Evolutionary conservation across 768 basidiomycete genomes (phyloP), one percentile per base, ranked within the genome.

Genomic region (Kockovaella imperatae): DNA sequence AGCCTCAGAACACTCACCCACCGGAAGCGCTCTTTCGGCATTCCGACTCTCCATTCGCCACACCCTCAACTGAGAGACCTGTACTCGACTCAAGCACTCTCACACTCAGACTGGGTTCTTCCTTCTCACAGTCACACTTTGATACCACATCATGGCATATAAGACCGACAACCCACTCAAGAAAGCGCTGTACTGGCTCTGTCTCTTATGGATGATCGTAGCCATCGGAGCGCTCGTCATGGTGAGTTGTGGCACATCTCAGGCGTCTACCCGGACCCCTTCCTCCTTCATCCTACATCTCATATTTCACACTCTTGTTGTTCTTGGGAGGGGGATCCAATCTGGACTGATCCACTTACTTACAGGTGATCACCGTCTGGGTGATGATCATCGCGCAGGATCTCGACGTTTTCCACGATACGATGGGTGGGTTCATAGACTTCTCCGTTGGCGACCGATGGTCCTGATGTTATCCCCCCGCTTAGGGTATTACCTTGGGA

Each of bases 331-430:
- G 42, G 47, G 24, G 32, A 13, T 40, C 38, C 11, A 21, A 11
- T 13, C 11, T 13, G 38, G 21, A 11, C 11, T 13, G 38, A 11
- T 40, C 11, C 11, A 40, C 7, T 42, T 13, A 6, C 18, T 38
- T 14, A 3, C 41, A 55, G 53, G 35, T 38, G 5, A 20, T 57
- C 14, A 45, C 50, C 5, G 55, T 55, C 4, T 63, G 54, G 54
- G 31, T 62, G 5, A 57, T 66, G 51, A 50, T 66, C 17, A 47
- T 66, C 23, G 47, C 53, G 29, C 42, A 66, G 46, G 60, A 66
- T 39, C 51, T 54, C 8, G 26, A 61, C 25, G 43, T 48, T 2
- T 64, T 56, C 42, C 29, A 53, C 11, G 31, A 59, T n/a, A 51
- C 40, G 3, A 59, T 59, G 52, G 52, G 60, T 62, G 28, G 21